Percentiles rank a stretch among this genome's conserved stretches.
Evolutionary conservation across 305 asterid species (phyloP).

Genomic region (Withania somnifera): DNA sequence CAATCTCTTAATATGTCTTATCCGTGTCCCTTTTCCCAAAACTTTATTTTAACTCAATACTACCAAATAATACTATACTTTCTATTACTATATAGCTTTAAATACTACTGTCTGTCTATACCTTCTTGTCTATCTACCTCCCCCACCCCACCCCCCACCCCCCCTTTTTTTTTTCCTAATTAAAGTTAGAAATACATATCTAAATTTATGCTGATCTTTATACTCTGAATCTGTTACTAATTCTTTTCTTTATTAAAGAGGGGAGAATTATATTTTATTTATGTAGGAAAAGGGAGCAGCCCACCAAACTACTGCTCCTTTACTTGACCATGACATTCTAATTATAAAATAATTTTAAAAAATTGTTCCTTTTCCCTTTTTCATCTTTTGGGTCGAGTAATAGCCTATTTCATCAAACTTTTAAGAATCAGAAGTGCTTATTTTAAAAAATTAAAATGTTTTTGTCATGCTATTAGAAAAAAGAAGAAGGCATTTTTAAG

Average conservation of each 20-base stretch:
- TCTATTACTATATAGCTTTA: not conserved
- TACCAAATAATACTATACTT: not conserved
- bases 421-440: not conserved
- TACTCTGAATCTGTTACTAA: not conserved
- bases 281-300: not conserved
- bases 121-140: too few species aligned
- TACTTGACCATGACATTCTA: not conserved
- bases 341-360: not conserved
- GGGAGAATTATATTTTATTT: not conserved
- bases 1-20: slow-evolving; percentile 2
- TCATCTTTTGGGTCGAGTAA: not conserved
- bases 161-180: not conserved
- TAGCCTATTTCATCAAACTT: not conserved
- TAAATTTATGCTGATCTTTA: not conserved
- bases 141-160: too few species aligned
- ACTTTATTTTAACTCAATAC: not conserved
- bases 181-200: not conserved
- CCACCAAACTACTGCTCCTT: not conserved
- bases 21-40: not conserved
- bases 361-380: not conserved
- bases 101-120: not conserved
- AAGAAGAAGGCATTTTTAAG: not conserved
- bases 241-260: not conserved
- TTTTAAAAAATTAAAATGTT: not conserved
- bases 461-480: not conserved